A percentile compares a stretch with the other conserved stretches of the same genome.
phyloP scores from a whole-genome alignment of 306 rosid species.

The Gillenia trifoliata region DNA sequence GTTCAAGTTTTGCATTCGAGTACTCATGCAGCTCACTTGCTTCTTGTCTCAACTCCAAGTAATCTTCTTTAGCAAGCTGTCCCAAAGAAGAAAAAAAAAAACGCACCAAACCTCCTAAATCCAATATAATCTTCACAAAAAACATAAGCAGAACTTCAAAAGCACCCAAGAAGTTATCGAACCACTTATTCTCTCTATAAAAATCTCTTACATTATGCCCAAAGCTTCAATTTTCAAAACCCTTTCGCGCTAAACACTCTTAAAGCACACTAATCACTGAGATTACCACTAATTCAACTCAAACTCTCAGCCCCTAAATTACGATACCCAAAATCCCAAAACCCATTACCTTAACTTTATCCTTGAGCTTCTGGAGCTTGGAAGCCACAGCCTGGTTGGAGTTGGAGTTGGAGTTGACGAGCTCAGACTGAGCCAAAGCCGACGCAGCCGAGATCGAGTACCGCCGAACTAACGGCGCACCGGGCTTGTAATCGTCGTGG shows the following conservation, averaged over 20 bases:
- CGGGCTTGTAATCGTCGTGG: slow-evolving; percentile 44
- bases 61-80: slow-evolving; percentile 89
- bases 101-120: neutral
- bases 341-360: slow-evolving; percentile 63
- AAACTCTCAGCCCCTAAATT: neutral
- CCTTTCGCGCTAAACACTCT: slow-evolving; percentile 1
- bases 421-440: slow-evolving; percentile 49
- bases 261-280: neutral
- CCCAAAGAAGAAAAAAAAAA: slow-evolving; percentile 4
- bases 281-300: neutral
- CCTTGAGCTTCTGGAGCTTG: slow-evolving; percentile 69
- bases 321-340: neutral
- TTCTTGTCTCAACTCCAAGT: slow-evolving; percentile 80
- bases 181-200: neutral
- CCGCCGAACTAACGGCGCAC: slow-evolving; percentile 54
- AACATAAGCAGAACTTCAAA: neutral
- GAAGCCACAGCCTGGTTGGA: slow-evolving; percentile 31
- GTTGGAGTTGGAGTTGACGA: slow-evolving; percentile 14
- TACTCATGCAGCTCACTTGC: slow-evolving; percentile 90
- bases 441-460: slow-evolving; percentile 73
- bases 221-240: neutral
- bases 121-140: slow-evolving; percentile 2
- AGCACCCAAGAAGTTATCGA: neutral
- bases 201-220: neutral
- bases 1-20: slow-evolving; percentile 88